Evolutionary conservation across 2,329 filamentous ascomycete species (phyloP), one percentile per base, ranked within the genome.

Genomic region (Xylariales sp.): DNA sequence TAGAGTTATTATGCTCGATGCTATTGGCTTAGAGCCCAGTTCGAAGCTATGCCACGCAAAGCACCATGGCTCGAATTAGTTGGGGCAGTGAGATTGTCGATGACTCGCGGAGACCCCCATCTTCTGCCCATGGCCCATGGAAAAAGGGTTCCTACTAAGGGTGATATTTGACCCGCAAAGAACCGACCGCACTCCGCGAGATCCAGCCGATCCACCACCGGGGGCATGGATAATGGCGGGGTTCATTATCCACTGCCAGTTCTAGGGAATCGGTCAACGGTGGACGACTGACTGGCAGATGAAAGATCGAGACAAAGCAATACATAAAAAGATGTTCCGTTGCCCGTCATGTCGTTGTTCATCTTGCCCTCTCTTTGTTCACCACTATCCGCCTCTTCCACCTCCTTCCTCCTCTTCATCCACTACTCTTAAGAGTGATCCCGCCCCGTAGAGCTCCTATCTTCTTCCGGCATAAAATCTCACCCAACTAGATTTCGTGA

Each of bases 111-210:
- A 10, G 52, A 59, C 52, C 23, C 23, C 23, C 23, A 23, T 23
- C 23, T 23, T 23, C 23, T 23, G 23, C 23, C 23, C 23, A 32
- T 41, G n/a, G n/a, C 41, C 45, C 54, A 32, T 41, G n/a, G 32
- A 45, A 49, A 49, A 55, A 60, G n/a, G 34, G 60, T 61, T 64
- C 41, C 60, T 55, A 49, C 69, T 62, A 62, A 73, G 75, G 75
- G 75, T 62, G 62, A 77, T 74, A 73, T 69, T 75, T 77, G 52
- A 63, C 73, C 75, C 75, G 75, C 71, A 64, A 54, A 65, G 69
- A 63, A 66, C 62, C 65, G 48, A 59, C 63, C 62, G 54, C 64
- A 73, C 68, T 68, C 66, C 68, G 62, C 28, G 57, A 73, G 64
- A 64, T 69, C 45, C 56, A 62, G 62, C 74, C 76, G 75, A 72